Conservation (phyloP, 2,329 filamentous ascomycete genomes). For the Myriosclerotinia scirpicola region DNA sequence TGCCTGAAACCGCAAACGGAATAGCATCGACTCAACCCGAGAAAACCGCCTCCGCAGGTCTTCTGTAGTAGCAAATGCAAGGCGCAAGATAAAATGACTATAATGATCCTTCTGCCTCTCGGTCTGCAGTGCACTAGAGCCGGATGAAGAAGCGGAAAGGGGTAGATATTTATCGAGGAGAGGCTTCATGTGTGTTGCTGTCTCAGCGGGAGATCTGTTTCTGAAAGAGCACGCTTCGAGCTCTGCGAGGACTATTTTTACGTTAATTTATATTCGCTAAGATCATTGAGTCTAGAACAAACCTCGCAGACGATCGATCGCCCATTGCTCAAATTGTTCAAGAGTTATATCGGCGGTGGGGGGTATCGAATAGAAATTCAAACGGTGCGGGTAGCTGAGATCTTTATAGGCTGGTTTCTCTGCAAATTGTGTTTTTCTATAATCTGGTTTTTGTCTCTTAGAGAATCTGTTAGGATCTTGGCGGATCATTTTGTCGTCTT, state of each 20-base stretch:
- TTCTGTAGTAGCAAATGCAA: conserved; percentile 89
- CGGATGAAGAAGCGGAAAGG: conserved; percentile 72
- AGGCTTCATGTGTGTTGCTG: conserved; percentile 77
- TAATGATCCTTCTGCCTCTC: conserved; percentile 96
- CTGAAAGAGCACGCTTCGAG: conserved; percentile 94
- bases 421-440: conserved; percentile 85
- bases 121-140: conserved; percentile 55
- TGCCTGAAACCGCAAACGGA: conserved; percentile 75
- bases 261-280: conserved; percentile 39
- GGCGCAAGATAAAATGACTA: conserved; percentile 91
- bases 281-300: conserved; percentile 37
- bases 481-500: conserved; percentile 37
- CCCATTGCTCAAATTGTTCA: conserved; percentile 98
- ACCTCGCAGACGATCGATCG: conserved; percentile 86
- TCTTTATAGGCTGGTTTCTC: conserved; percentile 60
- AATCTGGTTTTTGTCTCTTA: conserved; percentile 76
- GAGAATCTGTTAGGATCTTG: conserved; percentile 43
- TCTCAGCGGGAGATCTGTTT: conserved; percentile 83
- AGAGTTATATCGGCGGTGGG: conserved; percentile 93
- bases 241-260: conserved; percentile 70
- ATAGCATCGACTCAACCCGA: conserved; percentile 85
- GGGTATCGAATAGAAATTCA: conserved; percentile 88
- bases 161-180: conserved; percentile 85
- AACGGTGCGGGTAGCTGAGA: conserved; percentile 75
- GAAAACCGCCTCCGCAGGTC: conserved; percentile 85